Conservation (phyloP, 83 land plant genomes). For the Picea abies region DNA sequence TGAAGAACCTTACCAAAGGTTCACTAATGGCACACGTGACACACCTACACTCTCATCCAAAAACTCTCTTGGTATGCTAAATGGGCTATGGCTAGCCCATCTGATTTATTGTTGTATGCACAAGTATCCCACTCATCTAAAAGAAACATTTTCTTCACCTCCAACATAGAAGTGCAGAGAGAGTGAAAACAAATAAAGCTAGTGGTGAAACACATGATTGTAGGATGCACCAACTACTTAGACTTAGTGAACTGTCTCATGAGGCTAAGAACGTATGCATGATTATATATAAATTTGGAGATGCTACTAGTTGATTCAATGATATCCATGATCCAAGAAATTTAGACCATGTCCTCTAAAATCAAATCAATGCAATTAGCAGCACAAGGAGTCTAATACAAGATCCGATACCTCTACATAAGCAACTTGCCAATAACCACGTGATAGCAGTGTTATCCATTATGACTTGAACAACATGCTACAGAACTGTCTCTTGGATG, state of each 20-base stretch:
- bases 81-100: too few relatives aligned
- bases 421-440: slow-evolving; percentile 28
- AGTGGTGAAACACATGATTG: slow-evolving; percentile 13
- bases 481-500: slow-evolving; percentile 30
- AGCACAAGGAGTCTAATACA: slow-evolving; percentile 32
- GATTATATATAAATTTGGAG: slow-evolving; percentile 25
- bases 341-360: slow-evolving; percentile 23
- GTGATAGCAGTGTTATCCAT: slow-evolving; percentile 21
- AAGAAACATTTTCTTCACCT: too few relatives aligned
- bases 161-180: too few relatives aligned
- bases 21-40: too few relatives aligned
- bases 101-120: too few relatives aligned
- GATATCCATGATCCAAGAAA: slow-evolving; percentile 15
- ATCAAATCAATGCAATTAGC: slow-evolving; percentile 31
- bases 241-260: slow-evolving; percentile 20
- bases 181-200: background rate
- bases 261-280: slow-evolving; percentile 23
- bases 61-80: too few relatives aligned
- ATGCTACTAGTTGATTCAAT: slow-evolving; percentile 18
- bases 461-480: slow-evolving; percentile 34
- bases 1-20: too few relatives aligned
- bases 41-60: too few relatives aligned
- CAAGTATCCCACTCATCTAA: too few relatives aligned
- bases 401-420: slow-evolving; percentile 15
- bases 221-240: slow-evolving; percentile 23